phyloP scores from a whole-genome alignment of 2,329 filamentous ascomycete genomes.

The Aspergillus pseudotamarii region DNA sequence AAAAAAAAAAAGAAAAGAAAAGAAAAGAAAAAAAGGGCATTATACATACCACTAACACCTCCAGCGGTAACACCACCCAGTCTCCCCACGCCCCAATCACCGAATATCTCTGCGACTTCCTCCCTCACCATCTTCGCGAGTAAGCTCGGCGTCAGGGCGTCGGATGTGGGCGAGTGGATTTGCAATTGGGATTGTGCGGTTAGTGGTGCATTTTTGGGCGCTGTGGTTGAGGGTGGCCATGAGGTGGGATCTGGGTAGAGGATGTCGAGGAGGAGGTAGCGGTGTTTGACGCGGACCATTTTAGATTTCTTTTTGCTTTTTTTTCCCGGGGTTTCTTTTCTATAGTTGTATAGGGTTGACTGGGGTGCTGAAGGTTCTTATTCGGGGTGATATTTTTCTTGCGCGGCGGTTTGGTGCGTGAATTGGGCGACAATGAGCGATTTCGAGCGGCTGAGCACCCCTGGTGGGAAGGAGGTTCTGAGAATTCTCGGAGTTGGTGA shows the following conservation, averaged over 20 bases:
- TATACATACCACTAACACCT: conserved; percentile 64
- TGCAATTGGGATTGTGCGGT: conserved; percentile 64
- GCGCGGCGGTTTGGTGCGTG: not conserved
- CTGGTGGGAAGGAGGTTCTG: not conserved
- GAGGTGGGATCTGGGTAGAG: conserved; percentile 69
- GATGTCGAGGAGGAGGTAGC: conserved; percentile 93
- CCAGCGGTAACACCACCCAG: conserved; percentile 67
- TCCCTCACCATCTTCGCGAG: conserved; percentile 71
- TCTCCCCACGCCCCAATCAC: conserved; percentile 74
- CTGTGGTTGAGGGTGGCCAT: conserved; percentile 38
- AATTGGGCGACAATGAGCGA: too few relatives aligned
- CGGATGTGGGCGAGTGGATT: conserved; percentile 77
- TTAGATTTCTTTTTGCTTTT: conserved; percentile 19
- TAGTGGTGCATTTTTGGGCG: conserved; percentile 29
- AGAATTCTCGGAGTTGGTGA: not conserved
- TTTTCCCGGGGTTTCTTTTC: not conserved
- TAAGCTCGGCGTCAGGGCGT: conserved; percentile 66
- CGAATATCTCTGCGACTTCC: conserved; percentile 74
- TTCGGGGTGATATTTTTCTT: not conserved
- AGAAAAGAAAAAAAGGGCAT: not conserved
- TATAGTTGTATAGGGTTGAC: not conserved
- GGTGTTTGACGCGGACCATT: conserved; percentile 96
- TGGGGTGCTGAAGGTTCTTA: not conserved
- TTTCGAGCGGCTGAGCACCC: not conserved
- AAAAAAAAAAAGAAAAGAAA: too few relatives aligned